A percentile compares a stretch with the other conserved stretches of the same genome.
phyloP scores from a whole-genome alignment of 345 rosid species.

The Euphorbia lathyris region DNA sequence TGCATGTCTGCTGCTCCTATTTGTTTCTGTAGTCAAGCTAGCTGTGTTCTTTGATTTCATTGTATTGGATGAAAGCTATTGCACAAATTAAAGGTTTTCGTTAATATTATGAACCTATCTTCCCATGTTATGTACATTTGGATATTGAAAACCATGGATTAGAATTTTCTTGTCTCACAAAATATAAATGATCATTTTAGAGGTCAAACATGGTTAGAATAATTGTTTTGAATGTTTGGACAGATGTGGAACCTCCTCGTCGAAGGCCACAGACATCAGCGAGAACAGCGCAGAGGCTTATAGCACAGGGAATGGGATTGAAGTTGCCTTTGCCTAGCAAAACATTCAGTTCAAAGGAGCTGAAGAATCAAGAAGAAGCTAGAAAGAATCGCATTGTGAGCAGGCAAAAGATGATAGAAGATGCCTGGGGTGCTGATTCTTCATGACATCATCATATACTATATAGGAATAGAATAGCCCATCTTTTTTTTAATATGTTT shows the following conservation, averaged over 20 bases:
- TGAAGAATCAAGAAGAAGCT: conserved; percentile 79
- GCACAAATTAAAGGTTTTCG: background rate
- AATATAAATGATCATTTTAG: no score
- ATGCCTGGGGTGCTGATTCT: conserved; percentile 73
- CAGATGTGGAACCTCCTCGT: conserved; percentile 89
- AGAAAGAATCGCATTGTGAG: conserved; percentile 66
- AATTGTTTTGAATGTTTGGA: conserved; percentile 1
- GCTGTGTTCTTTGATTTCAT: background rate
- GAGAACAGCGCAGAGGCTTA: conserved; percentile 85
- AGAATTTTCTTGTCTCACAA: no score
- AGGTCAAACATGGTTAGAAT: no score
- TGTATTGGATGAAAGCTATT: background rate
- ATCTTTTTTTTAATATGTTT: no score
- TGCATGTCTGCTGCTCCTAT: background rate
- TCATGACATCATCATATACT: no score
- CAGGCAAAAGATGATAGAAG: conserved; percentile 74
- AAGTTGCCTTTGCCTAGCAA: conserved; percentile 64
- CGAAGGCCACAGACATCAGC: conserved; percentile 87
- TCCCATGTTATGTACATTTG: background rate
- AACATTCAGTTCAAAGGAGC: conserved; percentile 58
- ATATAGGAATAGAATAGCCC: no score
- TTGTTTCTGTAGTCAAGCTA: background rate
- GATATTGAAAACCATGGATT: no score
- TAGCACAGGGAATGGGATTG: conserved; percentile 90
- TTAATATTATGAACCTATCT: background rate